Evolutionary conservation across 306 rosid species (phyloP).

Genomic region (Astragalus membranaceus): DNA sequence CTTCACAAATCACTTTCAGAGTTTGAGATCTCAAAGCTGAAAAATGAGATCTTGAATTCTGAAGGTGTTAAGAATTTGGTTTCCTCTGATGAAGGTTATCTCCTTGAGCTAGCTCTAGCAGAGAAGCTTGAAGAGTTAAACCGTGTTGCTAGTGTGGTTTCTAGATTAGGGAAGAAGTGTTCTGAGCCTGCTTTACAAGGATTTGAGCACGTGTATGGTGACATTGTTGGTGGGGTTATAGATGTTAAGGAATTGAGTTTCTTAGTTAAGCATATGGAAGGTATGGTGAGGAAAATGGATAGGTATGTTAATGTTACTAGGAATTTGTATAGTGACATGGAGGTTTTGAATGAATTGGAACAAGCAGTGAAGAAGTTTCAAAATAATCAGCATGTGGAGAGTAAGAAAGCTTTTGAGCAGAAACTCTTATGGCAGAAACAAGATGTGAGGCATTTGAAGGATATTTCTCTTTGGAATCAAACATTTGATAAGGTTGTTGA

Average conservation of each 20-base stretch:
- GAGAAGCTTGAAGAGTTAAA: constrained; percentile 84
- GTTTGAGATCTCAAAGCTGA: constrained; percentile 77
- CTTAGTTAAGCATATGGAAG: constrained; percentile 86
- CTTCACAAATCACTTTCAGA: constrained; percentile 67
- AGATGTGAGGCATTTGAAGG: constrained; percentile 77
- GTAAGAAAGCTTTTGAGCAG: constrained; percentile 73
- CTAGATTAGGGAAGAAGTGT: constrained; percentile 80
- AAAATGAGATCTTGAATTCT: constrained; percentile 61
- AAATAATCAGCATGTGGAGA: constrained; percentile 80
- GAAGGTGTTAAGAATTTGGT: constrained; percentile 67
- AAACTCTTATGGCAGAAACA: constrained; percentile 74
- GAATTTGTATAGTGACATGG: constrained; percentile 73
- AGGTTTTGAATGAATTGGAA: constrained; percentile 75
- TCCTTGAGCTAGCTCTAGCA: constrained; percentile 71
- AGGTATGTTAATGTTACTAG: constrained; percentile 68
- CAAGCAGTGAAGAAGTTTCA: constrained; percentile 83
- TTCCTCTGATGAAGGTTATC: constrained; percentile 51
- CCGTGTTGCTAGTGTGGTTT: constrained; percentile 60
- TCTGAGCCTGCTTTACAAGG: constrained; percentile 78
- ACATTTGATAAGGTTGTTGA: constrained; percentile 79
- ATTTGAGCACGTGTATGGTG: constrained; percentile 80
- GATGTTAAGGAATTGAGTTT: constrained; percentile 75
- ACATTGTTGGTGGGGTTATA: constrained; percentile 61
- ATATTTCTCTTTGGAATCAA: constrained; percentile 77
- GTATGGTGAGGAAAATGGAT: constrained; percentile 88